phyloP scores from a whole-genome alignment of 768 basidiomycete genomes.

The Leccinum truebloodii region DNA sequence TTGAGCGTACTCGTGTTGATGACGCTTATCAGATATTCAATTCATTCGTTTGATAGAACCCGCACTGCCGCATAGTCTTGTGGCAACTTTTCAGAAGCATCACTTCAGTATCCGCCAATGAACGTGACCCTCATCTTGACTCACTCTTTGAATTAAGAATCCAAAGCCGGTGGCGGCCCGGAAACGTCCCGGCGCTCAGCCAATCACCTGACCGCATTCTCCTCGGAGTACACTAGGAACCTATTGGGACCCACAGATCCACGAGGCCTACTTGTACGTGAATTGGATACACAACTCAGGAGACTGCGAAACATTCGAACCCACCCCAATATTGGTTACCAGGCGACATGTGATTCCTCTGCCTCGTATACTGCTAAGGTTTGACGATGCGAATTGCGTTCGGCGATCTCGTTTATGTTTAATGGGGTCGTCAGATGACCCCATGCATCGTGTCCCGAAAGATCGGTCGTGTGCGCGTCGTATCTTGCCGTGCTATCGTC shows the following conservation, averaged over 20 bases:
- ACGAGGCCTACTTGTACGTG: neutral
- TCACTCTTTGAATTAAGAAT: neutral
- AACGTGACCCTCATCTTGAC: neutral
- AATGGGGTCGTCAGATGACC: neutral
- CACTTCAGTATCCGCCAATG: neutral
- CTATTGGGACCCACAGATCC: neutral
- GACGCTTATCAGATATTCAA: neutral
- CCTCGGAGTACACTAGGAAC: constrained; percentile 8
- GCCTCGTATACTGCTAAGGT: neutral
- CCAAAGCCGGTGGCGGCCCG: neutral
- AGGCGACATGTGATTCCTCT: neutral
- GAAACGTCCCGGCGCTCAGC: neutral
- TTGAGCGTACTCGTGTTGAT: neutral
- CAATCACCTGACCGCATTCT: neutral
- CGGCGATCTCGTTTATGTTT: neutral
- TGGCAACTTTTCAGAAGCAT: neutral
- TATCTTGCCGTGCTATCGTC: neutral
- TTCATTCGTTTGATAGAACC: neutral
- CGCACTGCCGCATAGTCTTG: neutral
- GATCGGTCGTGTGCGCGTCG: neutral
- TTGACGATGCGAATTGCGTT: constrained; percentile 6
- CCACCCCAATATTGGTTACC: neutral
- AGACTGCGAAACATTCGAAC: neutral
- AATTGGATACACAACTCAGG: neutral
- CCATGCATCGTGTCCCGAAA: neutral